Evolutionary conservation across 2,329 filamentous ascomycete genomes (phyloP).

Genomic region (Lasiodiplodia sp.): DNA sequence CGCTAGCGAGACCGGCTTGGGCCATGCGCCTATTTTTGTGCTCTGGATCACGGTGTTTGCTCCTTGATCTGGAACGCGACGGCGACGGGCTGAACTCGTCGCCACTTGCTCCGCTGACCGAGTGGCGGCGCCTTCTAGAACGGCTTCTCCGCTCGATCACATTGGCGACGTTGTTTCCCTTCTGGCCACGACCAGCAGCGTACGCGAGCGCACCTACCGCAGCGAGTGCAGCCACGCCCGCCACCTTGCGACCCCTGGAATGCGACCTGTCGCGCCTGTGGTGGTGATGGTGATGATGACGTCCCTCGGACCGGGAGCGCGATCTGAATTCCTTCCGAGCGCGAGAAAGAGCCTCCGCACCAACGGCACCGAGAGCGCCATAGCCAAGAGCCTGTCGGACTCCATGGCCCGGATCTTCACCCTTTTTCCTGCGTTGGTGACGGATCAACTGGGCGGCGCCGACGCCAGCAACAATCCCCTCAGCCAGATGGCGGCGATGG

Average conservation of each 20-base stretch:
- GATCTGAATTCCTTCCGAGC: conserved; percentile 56
- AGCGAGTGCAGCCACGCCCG: conserved; percentile 66
- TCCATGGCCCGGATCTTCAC: conserved; percentile 60
- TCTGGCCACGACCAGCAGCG: conserved; percentile 55
- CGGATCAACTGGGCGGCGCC: conserved; percentile 67
- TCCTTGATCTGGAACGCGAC: conserved; percentile 46
- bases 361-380: conserved; percentile 67
- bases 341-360: conserved; percentile 64
- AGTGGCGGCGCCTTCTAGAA: conserved; percentile 53
- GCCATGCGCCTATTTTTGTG: conserved; percentile 67
- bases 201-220: conserved; percentile 67
- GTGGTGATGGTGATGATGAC: conserved; percentile 36
- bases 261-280: conserved; percentile 41
- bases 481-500: conserved; percentile 67
- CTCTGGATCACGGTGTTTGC: conserved; percentile 51
- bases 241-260: conserved; percentile 59
- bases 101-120: conserved; percentile 36
- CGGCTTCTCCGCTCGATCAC: conserved; percentile 57
- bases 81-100: conserved; percentile 46
- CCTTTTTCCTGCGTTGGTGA: conserved; percentile 63
- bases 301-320: conserved; percentile 54
- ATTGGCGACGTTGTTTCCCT: conserved; percentile 56
- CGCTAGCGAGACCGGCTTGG: conserved; percentile 67
- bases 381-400: conserved; percentile 64
- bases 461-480: conserved; percentile 66